Conservation (phyloP, 163 green algal genomes). For the Prototheca cutis region DNA sequence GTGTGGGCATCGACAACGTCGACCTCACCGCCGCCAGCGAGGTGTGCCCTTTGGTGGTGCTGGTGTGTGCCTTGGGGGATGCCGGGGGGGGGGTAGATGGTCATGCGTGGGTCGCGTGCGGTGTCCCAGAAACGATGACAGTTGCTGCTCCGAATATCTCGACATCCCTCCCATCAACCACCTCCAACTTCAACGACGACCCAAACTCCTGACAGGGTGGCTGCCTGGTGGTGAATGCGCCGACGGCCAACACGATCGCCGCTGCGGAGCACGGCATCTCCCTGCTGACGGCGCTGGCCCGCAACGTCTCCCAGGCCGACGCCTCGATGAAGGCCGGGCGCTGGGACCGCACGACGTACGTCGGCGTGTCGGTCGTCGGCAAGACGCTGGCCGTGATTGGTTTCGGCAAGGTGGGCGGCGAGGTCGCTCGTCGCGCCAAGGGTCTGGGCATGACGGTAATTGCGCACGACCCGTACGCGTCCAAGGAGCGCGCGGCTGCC, state of each 20-base stretch:
- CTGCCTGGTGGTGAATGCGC: constrained; percentile 93
- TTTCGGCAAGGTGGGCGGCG: constrained; percentile 82
- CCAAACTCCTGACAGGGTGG: constrained; percentile 28
- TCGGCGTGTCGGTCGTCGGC: constrained; percentile 74
- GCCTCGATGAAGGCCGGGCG: constrained; percentile 73
- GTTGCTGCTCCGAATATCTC: too few species aligned
- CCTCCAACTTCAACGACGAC: too few species aligned
- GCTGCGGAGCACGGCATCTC: constrained; percentile 94
- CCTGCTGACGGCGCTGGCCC: constrained; percentile 73
- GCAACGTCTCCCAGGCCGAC: constrained; percentile 83
- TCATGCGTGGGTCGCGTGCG: too few species aligned
- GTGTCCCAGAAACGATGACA: too few species aligned
- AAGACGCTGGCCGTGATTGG: constrained; percentile 91
- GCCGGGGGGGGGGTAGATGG: too few species aligned
- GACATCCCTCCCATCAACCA: too few species aligned
- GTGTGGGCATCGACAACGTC: constrained; percentile 95
- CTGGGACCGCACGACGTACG: constrained; percentile 79
- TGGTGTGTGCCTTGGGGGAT: too few species aligned
- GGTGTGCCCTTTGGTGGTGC: too few species aligned
- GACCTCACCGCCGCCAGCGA: constrained; percentile 87
- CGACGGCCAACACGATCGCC: constrained; percentile 93
- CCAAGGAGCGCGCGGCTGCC: constrained; percentile 59
- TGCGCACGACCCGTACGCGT: constrained; percentile 87
- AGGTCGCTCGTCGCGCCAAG: constrained; percentile 28
- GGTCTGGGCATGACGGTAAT: constrained; percentile 84